Evolutionary conservation across 108 stramenopile genomes (phyloP).

Genomic region (Parietichytrium sp.): DNA sequence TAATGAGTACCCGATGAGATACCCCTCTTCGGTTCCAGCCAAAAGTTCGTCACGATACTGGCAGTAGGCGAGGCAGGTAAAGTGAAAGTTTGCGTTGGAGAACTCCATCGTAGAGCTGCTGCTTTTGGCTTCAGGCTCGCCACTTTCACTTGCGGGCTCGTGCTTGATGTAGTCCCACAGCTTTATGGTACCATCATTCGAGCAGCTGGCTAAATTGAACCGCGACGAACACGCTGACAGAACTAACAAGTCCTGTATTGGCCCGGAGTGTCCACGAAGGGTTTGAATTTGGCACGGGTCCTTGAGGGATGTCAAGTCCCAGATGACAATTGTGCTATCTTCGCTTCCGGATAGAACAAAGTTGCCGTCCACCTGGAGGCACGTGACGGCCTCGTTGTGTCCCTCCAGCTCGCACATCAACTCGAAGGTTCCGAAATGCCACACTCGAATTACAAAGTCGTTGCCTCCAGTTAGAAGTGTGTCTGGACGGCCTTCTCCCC

Average conservation of each 20-base stretch:
- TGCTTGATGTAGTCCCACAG: conserved; percentile 21
- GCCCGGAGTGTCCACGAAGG: background rate
- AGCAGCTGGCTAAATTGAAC: background rate
- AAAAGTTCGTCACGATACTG: background rate
- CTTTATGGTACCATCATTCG: background rate
- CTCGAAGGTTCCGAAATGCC: background rate
- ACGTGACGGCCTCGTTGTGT: background rate
- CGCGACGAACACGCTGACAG: background rate
- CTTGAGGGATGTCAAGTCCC: background rate
- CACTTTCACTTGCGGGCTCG: background rate
- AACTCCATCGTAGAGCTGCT: background rate
- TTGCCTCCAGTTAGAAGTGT: conserved; percentile 2
- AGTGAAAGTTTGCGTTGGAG: background rate
- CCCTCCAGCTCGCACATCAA: background rate
- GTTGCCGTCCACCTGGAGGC: background rate
- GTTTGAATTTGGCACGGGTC: background rate
- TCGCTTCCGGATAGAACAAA: conserved; percentile 27
- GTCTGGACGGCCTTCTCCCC: background rate
- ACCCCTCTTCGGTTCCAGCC: conserved; percentile 9
- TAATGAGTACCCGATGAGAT: background rate
- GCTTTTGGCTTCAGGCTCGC: background rate
- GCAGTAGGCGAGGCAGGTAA: background rate
- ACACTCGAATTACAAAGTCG: background rate
- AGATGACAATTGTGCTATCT: background rate
- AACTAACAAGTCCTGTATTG: background rate